These are phyloP conservation scores for Amanita thiersii DNA, from an alignment of 768 basidiomycete genomes.

Conservation along the genomic window DNA sequence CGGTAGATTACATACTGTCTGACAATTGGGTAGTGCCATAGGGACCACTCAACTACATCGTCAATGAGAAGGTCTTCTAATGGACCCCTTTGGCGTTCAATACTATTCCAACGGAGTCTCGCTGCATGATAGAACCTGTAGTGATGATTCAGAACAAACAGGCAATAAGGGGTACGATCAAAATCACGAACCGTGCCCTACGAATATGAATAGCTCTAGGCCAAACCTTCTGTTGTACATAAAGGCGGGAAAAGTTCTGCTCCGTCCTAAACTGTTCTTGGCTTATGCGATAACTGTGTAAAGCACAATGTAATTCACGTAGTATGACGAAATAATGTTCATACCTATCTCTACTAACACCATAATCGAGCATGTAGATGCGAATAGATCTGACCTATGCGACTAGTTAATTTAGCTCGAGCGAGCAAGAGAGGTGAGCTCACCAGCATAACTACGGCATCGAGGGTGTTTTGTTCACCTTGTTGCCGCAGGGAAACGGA, in stretches of 20 bases:
- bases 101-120: conserved; percentile 62
- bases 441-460: conserved; percentile 70
- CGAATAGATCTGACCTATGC: conserved; percentile 57
- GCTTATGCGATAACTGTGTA: conserved; percentile 45
- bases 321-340: conserved; percentile 1
- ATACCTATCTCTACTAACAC: conserved; percentile 54
- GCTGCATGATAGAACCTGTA: conserved; percentile 57
- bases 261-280: conserved; percentile 51
- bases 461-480: conserved; percentile 76
- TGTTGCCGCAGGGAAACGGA: conserved; percentile 61
- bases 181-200: conserved; percentile 44
- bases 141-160: background rate
- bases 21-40: conserved; percentile 66
- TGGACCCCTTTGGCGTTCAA: conserved; percentile 54
- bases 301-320: background rate
- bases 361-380: conserved; percentile 69
- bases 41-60: conserved; percentile 65
- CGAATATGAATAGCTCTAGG: conserved; percentile 65
- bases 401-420: background rate
- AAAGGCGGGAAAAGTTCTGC: conserved; percentile 57
- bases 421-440: conserved; percentile 13
- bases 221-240: conserved; percentile 68
- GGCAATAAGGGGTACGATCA: background rate
- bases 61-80: conserved; percentile 61
- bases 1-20: conserved; percentile 32